phyloP scores from a whole-genome alignment of 768 basidiomycete genomes.

The Lyophyllum decastes region DNA sequence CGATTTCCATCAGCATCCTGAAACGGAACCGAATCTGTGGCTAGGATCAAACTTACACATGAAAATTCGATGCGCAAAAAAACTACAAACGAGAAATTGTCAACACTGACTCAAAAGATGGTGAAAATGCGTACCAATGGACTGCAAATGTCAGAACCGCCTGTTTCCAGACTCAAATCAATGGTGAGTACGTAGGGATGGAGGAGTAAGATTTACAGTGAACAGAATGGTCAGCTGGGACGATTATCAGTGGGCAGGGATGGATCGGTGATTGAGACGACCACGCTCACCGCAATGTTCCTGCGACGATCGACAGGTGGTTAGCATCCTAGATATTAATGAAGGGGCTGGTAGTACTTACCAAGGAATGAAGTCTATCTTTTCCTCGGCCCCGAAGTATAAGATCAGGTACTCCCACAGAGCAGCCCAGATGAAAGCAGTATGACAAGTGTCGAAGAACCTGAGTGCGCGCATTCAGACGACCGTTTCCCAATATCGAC shows the following conservation, averaged over 20 bases:
- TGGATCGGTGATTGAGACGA: not conserved
- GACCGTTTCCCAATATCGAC: not conserved
- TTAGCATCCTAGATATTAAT: not conserved
- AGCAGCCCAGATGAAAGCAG: conserved; percentile 36
- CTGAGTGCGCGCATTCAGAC: conserved; percentile 16
- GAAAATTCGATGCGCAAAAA: not conserved
- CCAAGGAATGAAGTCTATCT: conserved; percentile 37
- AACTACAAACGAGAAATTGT: not conserved
- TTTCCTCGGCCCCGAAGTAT: conserved; percentile 25
- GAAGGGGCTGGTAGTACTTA: conserved; percentile 13
- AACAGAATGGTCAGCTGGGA: conserved; percentile 21
- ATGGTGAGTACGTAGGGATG: not conserved
- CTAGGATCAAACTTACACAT: not conserved
- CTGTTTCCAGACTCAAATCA: conserved; percentile 14
- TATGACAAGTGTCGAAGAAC: conserved; percentile 39
- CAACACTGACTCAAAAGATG: not conserved
- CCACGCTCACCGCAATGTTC: conserved; percentile 18
- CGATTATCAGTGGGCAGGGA: not conserved
- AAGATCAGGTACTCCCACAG: conserved; percentile 41
- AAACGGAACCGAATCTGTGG: not conserved
- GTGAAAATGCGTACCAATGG: conserved; percentile 33
- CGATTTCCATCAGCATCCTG: not conserved
- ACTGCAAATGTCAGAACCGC: conserved; percentile 42
- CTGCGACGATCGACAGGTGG: not conserved
- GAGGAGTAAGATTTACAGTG: conserved; percentile 21